Evolutionary conservation across 2,329 filamentous ascomycete species (phyloP).

Genomic region (Metarhizium guizhouense): DNA sequence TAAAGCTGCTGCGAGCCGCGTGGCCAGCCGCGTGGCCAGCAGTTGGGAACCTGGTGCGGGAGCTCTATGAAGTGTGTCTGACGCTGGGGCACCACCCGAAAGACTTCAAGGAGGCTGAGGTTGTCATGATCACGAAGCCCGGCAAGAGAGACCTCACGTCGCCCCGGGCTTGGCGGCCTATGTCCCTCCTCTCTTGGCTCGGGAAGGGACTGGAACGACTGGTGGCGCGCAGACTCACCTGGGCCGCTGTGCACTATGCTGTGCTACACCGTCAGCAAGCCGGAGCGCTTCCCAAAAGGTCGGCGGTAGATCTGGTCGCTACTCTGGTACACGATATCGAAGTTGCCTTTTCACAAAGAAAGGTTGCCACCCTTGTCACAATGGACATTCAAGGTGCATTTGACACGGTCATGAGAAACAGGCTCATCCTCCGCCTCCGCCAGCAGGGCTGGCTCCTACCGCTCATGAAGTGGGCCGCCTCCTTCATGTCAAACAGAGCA

Average conservation of each 20-base stretch:
- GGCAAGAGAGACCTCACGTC: conserved; percentile 11
- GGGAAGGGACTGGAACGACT: conserved; percentile 18
- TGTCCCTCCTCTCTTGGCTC: conserved; percentile 17
- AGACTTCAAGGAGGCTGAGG: conserved; percentile 9
- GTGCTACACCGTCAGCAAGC: conserved; percentile 13
- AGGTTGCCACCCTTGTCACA: conserved; percentile 2
- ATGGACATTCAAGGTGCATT: no score
- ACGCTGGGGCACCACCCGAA: not conserved
- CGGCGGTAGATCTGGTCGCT: conserved; percentile 10
- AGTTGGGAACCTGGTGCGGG: conserved; percentile 1
- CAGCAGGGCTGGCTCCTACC: no score
- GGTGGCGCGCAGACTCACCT: conserved; percentile 13
- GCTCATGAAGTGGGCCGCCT: not conserved
- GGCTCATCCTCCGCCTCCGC: conserved; percentile 5
- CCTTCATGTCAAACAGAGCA: conserved; percentile 7
- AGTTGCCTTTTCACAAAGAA: conserved; percentile 5
- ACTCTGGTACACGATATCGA: conserved; percentile 13
- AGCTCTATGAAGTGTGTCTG: conserved; percentile 4
- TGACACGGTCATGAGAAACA: conserved; percentile 10
- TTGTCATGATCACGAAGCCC: conserved; percentile 16
- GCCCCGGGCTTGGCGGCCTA: conserved; percentile 13
- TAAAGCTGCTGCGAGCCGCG: conserved; percentile 1
- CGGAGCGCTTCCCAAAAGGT: conserved; percentile 14
- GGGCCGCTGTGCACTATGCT: conserved; percentile 9
- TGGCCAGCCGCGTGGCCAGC: conserved; percentile 1